A percentile compares a stretch with the other conserved stretches of the same genome.
phyloP scores from a whole-genome alignment of 768 basidiomycete species.

The Nidularia sp. region DNA sequence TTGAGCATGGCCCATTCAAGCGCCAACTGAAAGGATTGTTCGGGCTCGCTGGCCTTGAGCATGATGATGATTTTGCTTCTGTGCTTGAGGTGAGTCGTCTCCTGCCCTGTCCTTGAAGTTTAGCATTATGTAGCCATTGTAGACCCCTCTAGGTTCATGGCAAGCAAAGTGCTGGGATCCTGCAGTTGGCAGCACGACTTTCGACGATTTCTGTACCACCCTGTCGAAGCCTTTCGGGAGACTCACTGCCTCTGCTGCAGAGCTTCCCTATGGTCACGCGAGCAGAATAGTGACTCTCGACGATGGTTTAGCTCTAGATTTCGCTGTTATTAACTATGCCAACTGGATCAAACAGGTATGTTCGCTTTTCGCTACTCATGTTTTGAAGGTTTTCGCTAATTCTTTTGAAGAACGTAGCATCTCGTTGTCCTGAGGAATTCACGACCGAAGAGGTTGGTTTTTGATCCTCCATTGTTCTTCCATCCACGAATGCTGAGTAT shows the following conservation, averaged over 20 bases:
- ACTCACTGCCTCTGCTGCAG: conserved; percentile 17
- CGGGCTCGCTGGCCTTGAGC: conserved; percentile 61
- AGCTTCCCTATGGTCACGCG: conserved; percentile 44
- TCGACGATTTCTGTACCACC: conserved; percentile 65
- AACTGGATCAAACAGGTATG: conserved; percentile 67
- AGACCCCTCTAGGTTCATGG: conserved; percentile 69
- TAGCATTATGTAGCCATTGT: conserved; percentile 1
- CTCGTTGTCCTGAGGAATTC: conserved; percentile 46
- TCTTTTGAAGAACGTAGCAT: conserved; percentile 43
- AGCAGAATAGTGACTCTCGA: conserved; percentile 43
- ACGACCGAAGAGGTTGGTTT: conserved; percentile 46
- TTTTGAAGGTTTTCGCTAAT: neutral
- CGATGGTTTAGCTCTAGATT: conserved; percentile 47
- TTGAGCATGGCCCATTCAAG: conserved; percentile 43
- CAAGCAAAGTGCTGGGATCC: conserved; percentile 90
- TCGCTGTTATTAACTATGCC: conserved; percentile 69
- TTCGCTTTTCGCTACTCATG: neutral
- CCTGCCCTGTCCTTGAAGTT: conserved; percentile 5
- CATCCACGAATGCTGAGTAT: neutral
- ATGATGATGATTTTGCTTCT: conserved; percentile 77
- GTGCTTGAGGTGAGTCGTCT: conserved; percentile 52
- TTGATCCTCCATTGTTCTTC: neutral
- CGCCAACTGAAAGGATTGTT: conserved; percentile 67
- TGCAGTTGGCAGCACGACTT: conserved; percentile 50
- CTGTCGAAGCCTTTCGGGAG: conserved; percentile 42